A percentile compares a stretch with the other conserved stretches of the same genome.
These are phyloP conservation scores for Lathyrus aphaca DNA, from an alignment of 306 rosid genomes.

Conservation along the genomic window DNA sequence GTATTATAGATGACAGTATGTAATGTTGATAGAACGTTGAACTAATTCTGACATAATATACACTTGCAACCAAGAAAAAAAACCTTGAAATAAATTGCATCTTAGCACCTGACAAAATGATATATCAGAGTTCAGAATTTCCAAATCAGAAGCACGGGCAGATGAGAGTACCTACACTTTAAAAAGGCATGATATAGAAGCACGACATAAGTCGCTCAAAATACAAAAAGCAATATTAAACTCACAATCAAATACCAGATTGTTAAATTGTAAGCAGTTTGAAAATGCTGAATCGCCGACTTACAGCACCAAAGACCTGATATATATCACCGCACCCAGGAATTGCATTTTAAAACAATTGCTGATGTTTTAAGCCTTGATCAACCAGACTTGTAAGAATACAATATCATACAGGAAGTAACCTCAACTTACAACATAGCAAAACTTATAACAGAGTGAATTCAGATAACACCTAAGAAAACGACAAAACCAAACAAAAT, in stretches of 20 bases:
- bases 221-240: slow-evolving; percentile 20
- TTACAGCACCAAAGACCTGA: slow-evolving; percentile 17
- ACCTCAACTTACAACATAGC: slow-evolving; percentile 14
- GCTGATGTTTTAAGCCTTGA: slow-evolving; percentile 1
- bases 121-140: slow-evolving; percentile 10
- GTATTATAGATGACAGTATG: slow-evolving; percentile 4
- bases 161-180: not conserved
- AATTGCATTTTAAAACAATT: slow-evolving; percentile 4
- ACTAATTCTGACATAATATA: not conserved
- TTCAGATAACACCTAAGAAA: slow-evolving; percentile 1
- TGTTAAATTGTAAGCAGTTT: not conserved
- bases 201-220: not conserved
- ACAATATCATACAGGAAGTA: not conserved
- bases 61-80: slow-evolving; percentile 1
- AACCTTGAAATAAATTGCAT: not conserved
- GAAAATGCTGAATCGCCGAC: slow-evolving; percentile 10
- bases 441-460: not conserved
- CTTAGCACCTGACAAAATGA: slow-evolving; percentile 7
- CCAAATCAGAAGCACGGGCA: not conserved
- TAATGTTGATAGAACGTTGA: not conserved
- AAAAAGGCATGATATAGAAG: not conserved
- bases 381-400: slow-evolving; percentile 27
- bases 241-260: slow-evolving; percentile 1
- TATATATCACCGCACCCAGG: not conserved
- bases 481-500: slow-evolving; percentile 17